Conservation (phyloP, 1,284 basidiomycete species). For the Xerocomus nothofagi region DNA sequence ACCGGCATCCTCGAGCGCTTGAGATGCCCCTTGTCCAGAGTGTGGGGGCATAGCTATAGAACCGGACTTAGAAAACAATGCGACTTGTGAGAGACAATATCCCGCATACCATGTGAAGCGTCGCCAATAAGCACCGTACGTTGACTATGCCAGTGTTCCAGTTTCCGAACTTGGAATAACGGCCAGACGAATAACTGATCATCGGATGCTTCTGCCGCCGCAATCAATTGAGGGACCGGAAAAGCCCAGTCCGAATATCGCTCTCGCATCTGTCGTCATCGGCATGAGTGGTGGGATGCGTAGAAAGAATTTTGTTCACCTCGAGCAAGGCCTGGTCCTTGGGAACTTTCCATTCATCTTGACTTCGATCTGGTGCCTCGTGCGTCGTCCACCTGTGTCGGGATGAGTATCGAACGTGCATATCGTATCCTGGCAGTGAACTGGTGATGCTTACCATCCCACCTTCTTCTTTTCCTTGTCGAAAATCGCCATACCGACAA, state of each 20-base stretch:
- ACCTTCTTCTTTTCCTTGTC: slow-evolving; percentile 28
- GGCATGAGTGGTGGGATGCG: background rate
- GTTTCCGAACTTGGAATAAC: slow-evolving; percentile 26
- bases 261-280: slow-evolving; percentile 21
- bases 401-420: background rate
- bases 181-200: slow-evolving; percentile 31
- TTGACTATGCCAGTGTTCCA: slow-evolving; percentile 29
- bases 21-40: slow-evolving; percentile 37
- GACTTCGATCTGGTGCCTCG: slow-evolving; percentile 26
- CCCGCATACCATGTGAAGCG: slow-evolving; percentile 33
- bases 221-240: slow-evolving; percentile 32
- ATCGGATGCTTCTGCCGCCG: slow-evolving; percentile 18
- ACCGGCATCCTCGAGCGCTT: slow-evolving; percentile 34
- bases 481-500: slow-evolving; percentile 31
- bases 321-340: slow-evolving; percentile 24
- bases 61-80: background rate
- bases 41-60: slow-evolving; percentile 35
- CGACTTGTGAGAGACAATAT: background rate
- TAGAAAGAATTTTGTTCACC: slow-evolving; percentile 6
- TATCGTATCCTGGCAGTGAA: background rate
- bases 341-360: slow-evolving; percentile 33
- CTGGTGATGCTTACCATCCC: slow-evolving; percentile 22
- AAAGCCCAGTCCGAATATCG: slow-evolving; percentile 34
- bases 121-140: slow-evolving; percentile 33
- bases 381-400: slow-evolving; percentile 32